Percentiles rank a stretch among this genome's conserved stretches.
These are phyloP conservation scores for Tylopilus balloui DNA, from an alignment of 768 basidiomycete species.

Conservation along the genomic window DNA sequence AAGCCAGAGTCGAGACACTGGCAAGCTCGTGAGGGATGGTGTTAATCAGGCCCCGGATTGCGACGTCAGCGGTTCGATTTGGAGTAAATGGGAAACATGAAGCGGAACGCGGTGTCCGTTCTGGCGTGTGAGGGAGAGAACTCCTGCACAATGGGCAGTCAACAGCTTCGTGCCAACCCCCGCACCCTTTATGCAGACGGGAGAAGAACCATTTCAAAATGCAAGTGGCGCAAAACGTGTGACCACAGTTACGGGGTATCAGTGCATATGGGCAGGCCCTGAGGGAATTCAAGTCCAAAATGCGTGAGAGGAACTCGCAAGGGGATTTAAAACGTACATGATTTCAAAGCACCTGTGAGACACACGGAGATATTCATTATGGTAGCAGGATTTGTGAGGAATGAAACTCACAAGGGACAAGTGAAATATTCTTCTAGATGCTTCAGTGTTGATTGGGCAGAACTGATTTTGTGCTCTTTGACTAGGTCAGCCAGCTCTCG, in stretches of 20 bases:
- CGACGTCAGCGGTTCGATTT: slow-evolving; percentile 51
- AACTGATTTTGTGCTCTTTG: slow-evolving; percentile 35
- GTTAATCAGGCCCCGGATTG: slow-evolving; percentile 50
- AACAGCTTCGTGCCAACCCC: slow-evolving; percentile 63
- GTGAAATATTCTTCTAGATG: slow-evolving; percentile 60
- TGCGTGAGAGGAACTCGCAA: slow-evolving; percentile 3
- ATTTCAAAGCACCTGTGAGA: slow-evolving; percentile 56
- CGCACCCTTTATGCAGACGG: slow-evolving; percentile 56
- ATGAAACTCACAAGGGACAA: slow-evolving; percentile 52
- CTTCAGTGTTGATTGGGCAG: slow-evolving; percentile 36
- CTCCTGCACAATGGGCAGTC: slow-evolving; percentile 67
- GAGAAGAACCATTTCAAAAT: slow-evolving; percentile 69
- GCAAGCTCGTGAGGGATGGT: slow-evolving; percentile 42
- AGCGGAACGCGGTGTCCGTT: slow-evolving; percentile 45
- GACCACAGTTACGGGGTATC: slow-evolving; percentile 55
- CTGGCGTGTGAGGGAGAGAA: slow-evolving; percentile 46
- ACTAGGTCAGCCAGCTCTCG: slow-evolving; percentile 39
- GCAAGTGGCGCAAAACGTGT: slow-evolving; percentile 64
- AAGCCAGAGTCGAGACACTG: slow-evolving; percentile 27
- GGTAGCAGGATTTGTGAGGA: slow-evolving; percentile 3
- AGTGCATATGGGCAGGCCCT: slow-evolving; percentile 55
- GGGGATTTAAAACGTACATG: slow-evolving; percentile 33
- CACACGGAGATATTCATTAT: slow-evolving; percentile 11
- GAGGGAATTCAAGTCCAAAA: background rate
- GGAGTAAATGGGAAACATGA: slow-evolving; percentile 60